phyloP scores from a whole-genome alignment of 1,139 yeast genomes.

The Geotrichum bryndzae region DNA sequence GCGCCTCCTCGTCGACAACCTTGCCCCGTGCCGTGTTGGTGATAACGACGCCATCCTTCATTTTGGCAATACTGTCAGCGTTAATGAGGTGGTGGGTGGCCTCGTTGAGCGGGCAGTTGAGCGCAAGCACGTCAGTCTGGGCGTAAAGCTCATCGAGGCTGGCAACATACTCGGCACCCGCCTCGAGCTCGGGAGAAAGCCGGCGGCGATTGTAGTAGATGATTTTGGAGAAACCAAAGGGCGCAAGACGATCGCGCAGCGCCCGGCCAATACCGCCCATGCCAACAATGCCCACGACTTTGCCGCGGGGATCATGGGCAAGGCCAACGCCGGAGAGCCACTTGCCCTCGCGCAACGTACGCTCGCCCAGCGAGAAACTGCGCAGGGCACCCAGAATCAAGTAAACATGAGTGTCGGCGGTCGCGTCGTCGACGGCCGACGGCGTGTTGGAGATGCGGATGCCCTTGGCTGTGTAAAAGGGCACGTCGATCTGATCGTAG shows the following conservation, averaged over 20 bases:
- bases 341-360: slow-evolving; percentile 36
- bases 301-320: slow-evolving; percentile 53
- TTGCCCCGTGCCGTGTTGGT: slow-evolving; percentile 65
- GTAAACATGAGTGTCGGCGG: slow-evolving; percentile 67
- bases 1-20: slow-evolving; percentile 65
- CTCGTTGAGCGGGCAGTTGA: slow-evolving; percentile 57
- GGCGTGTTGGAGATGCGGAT: slow-evolving; percentile 68
- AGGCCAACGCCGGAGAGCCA: slow-evolving; percentile 34
- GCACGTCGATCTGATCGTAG: slow-evolving; percentile 59
- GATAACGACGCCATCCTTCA: slow-evolving; percentile 64
- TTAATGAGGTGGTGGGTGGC: slow-evolving; percentile 52
- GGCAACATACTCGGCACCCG: slow-evolving; percentile 45
- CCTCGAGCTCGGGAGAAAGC: slow-evolving; percentile 49
- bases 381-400: slow-evolving; percentile 55
- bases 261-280: slow-evolving; percentile 82
- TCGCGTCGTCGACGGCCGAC: slow-evolving; percentile 62
- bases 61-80: slow-evolving; percentile 46
- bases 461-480: slow-evolving; percentile 43
- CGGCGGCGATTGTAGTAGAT: slow-evolving; percentile 59
- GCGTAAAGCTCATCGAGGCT: slow-evolving; percentile 51
- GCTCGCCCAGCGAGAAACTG: slow-evolving; percentile 44
- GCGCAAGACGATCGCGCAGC: slow-evolving; percentile 56
- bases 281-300: slow-evolving; percentile 65
- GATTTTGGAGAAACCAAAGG: slow-evolving; percentile 58
- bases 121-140: slow-evolving; percentile 53